A percentile compares a stretch with the other conserved stretches of the same genome.
Conservation (phyloP, 2,329 filamentous ascomycete genomes). For the Amesomyces nigricolor region DNA sequence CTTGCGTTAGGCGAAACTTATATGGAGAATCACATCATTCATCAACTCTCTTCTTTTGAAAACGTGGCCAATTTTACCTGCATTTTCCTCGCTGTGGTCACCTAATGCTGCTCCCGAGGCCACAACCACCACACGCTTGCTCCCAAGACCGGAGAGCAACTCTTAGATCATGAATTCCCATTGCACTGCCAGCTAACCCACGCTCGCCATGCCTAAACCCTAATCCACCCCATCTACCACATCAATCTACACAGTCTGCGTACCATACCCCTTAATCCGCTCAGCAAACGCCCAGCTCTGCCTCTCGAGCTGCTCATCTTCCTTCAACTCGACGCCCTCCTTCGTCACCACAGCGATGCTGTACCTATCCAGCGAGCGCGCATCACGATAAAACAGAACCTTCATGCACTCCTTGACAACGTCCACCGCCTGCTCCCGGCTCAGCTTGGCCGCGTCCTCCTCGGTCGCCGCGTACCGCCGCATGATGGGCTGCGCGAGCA, state of each 20-base stretch:
- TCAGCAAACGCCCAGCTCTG: conserved; percentile 99
- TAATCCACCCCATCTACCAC: not conserved
- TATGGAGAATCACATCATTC: not conserved
- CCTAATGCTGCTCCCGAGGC: no score
- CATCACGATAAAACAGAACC: conserved; percentile 95
- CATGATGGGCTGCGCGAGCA: conserved; percentile 89
- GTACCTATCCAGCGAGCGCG: conserved; percentile 84
- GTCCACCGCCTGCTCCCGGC: conserved; percentile 70
- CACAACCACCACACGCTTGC: no score
- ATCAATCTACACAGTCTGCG: conserved; percentile 57
- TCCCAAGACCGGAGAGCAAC: not conserved
- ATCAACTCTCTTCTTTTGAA: not conserved
- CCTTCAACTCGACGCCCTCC: conserved; percentile 78
- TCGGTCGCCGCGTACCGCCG: conserved; percentile 80
- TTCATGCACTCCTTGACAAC: conserved; percentile 94
- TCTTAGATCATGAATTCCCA: not conserved
- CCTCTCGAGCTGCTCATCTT: conserved; percentile 81
- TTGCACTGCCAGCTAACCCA: no score
- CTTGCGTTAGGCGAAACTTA: conserved; percentile 1
- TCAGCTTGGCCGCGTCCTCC: conserved; percentile 64
- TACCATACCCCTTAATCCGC: conserved; percentile 89
- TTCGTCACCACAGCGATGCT: conserved; percentile 85
- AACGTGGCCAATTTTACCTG: no score
- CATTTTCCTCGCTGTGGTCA: no score
- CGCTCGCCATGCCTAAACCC: not conserved